These are phyloP conservation scores for Aphanomyces invadans DNA, from an alignment of 352 stramenopile genomes.

Conservation along the genomic window DNA sequence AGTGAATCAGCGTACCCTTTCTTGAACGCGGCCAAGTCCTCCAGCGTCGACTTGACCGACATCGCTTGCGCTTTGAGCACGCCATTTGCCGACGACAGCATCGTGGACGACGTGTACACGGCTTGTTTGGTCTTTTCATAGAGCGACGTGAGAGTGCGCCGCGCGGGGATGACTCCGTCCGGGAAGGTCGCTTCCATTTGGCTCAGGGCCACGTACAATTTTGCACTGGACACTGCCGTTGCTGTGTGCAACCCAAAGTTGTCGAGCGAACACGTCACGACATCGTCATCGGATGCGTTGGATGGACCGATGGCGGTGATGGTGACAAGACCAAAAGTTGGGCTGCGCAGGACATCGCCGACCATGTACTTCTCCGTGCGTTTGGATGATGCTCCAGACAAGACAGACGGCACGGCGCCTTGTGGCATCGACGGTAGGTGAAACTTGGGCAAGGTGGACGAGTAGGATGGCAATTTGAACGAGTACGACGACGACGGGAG, in stretches of 20 bases:
- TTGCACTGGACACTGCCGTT: conserved; percentile 27
- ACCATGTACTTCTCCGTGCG: conserved; percentile 21
- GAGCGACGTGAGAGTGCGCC: background rate
- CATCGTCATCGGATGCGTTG: background rate
- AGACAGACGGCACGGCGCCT: background rate
- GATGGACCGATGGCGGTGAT: conserved; percentile 1
- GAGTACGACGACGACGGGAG: background rate
- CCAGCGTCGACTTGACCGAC: conserved; percentile 8
- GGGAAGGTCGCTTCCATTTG: conserved; percentile 39
- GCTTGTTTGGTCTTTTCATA: conserved; percentile 15
- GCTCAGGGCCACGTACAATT: conserved; percentile 43
- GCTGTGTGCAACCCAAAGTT: background rate
- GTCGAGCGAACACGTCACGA: conserved; percentile 8
- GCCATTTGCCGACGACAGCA: conserved; percentile 3
- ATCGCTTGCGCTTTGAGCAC: conserved; percentile 3
- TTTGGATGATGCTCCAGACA: too few relatives aligned
- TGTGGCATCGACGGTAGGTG: conserved; percentile 1
- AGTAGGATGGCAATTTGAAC: conserved; percentile 14
- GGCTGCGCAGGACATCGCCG: conserved; percentile 8
- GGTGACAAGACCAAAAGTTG: conserved; percentile 1
- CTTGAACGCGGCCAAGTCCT: conserved; percentile 9
- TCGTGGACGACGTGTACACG: background rate
- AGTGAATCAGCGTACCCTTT: background rate
- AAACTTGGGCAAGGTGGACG: conserved; percentile 18
- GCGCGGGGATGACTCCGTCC: conserved; percentile 25